A percentile compares a stretch with the other conserved stretches of the same genome.
These are phyloP conservation scores for Mortierella alpina DNA, from an alignment of 192 early-diverging fungal species.

Conservation along the genomic window DNA sequence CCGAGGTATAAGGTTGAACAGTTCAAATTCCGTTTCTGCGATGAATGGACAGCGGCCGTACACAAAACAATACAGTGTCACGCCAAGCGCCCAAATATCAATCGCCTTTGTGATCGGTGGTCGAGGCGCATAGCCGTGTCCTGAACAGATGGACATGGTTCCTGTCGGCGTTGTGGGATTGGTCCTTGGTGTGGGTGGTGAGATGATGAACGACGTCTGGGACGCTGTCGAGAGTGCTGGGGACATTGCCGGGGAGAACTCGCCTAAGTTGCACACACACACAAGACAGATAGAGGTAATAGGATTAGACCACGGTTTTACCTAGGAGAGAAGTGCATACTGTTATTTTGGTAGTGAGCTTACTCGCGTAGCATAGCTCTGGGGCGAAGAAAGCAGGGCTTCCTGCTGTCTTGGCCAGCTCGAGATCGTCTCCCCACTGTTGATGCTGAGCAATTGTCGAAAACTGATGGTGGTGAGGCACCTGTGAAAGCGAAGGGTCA, in stretches of 20 bases:
- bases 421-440: constrained; percentile 75
- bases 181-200: constrained; percentile 34
- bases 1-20: constrained; percentile 91
- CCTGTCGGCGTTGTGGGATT: constrained; percentile 29
- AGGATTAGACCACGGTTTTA: neutral
- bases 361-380: constrained; percentile 88
- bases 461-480: constrained; percentile 38
- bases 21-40: constrained; percentile 95
- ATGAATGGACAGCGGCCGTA: constrained; percentile 94
- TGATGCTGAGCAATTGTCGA: constrained; percentile 52
- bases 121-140: constrained; percentile 27
- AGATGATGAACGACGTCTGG: constrained; percentile 40
- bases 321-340: too few species aligned
- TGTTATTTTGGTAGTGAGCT: neutral
- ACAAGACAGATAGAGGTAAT: neutral
- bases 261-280: constrained; percentile 15
- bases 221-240: constrained; percentile 35
- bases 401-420: constrained; percentile 94
- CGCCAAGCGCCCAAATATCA: constrained; percentile 98
- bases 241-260: constrained; percentile 36
- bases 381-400: constrained; percentile 99
- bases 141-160: constrained; percentile 18
- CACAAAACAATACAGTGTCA: constrained; percentile 94
- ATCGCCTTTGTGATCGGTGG: constrained; percentile 86
- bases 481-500: neutral